Conservation (phyloP, 371 early-diverging fungal species). For the Mucor lusitanicus region DNA sequence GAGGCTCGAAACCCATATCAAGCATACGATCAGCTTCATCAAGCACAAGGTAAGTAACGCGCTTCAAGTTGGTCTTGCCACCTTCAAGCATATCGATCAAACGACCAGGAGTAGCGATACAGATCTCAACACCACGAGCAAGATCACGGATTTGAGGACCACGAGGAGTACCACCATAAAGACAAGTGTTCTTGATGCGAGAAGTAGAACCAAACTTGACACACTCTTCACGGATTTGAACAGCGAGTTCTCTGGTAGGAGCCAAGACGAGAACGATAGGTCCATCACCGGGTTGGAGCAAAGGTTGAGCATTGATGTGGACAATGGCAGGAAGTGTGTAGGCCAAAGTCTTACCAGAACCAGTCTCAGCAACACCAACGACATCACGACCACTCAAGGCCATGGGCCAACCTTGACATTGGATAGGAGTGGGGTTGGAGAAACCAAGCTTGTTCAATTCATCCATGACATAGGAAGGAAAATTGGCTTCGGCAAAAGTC, state of each 20-base stretch:
- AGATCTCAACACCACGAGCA: slow-evolving; percentile 91
- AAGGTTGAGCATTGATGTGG: slow-evolving; percentile 98
- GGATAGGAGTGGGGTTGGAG: slow-evolving; percentile 94
- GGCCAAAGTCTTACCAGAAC: slow-evolving; percentile 98
- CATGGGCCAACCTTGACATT: slow-evolving; percentile 99
- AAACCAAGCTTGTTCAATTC: slow-evolving; percentile 88
- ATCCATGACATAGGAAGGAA: slow-evolving; percentile 84
- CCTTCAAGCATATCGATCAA: slow-evolving; percentile 97
- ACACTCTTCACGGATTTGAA: slow-evolving; percentile 95
- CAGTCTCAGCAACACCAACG: slow-evolving; percentile 98
- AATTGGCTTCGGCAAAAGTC: slow-evolving; percentile 81
- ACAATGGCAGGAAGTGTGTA: slow-evolving; percentile 98
- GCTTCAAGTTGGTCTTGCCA: slow-evolving; percentile 86
- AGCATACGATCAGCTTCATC: slow-evolving; percentile 99
- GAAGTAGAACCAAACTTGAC: slow-evolving; percentile 88
- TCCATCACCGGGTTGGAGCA: slow-evolving; percentile 94
- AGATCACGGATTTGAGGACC: slow-evolving; percentile 96
- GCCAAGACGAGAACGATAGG: slow-evolving; percentile 95
- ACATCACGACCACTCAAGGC: slow-evolving; percentile 97
- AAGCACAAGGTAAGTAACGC: slow-evolving; percentile 97
- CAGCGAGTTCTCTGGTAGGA: slow-evolving; percentile 93
- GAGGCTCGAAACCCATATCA: slow-evolving; percentile 99
- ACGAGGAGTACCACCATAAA: slow-evolving; percentile 96
- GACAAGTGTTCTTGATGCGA: slow-evolving; percentile 91
- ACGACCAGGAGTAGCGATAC: slow-evolving; percentile 99